Base-by-base conservation (phyloP, 2,329 filamentous ascomycete species). In the Pestalotiopsis sp. region DNA sequence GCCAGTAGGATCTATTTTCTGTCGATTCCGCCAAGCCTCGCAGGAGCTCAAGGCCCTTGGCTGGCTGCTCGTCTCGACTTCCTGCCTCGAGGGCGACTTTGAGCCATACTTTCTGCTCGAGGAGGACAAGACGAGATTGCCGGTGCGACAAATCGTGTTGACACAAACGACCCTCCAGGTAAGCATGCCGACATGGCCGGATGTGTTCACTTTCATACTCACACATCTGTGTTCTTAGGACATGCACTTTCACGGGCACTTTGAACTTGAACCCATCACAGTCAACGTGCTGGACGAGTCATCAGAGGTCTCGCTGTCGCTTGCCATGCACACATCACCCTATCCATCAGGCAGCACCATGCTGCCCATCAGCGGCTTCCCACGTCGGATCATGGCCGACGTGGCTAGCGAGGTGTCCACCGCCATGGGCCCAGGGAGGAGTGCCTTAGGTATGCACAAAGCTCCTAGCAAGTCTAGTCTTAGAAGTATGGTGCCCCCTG, bases 51-150 rank as follows among this genome's bases (percentile, higher is more conserved):
- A 74, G 55, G 72, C 75, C 14, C 69, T 78, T 3, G 76, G 74
- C 7, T 75, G 74, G 75, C 75, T 77, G 52, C 72, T 78, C 1
- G 72, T 76, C 44, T 73, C 74, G 3, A 72, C 75, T 30, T 73
- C 74, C 4, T 72, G 72, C 22, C 71, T 77, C 17, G 73, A 75
- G 55, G 74, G 72, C n/a, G 74, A 76, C 38, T 78, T 78, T 52
- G 75, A 76, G 67, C 76, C 76, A 24, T 76, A 76, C 66, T 77
- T 78, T 65, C 62, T 77, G 4, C 57, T 77, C 30, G 75, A 77
- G 64, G 72, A 74, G 64, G 71, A 70, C 7, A 65, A 65, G 56
- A 69, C 65, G 48, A 40, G 70, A 64, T 70, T 69, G 69, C 75
- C 71, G 1, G 66, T 71, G 17, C 74, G 70, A 13, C 72, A 73